Evolutionary conservation across 2,329 filamentous ascomycete species (phyloP).

Genomic region (Nigrospora sphaerica): DNA sequence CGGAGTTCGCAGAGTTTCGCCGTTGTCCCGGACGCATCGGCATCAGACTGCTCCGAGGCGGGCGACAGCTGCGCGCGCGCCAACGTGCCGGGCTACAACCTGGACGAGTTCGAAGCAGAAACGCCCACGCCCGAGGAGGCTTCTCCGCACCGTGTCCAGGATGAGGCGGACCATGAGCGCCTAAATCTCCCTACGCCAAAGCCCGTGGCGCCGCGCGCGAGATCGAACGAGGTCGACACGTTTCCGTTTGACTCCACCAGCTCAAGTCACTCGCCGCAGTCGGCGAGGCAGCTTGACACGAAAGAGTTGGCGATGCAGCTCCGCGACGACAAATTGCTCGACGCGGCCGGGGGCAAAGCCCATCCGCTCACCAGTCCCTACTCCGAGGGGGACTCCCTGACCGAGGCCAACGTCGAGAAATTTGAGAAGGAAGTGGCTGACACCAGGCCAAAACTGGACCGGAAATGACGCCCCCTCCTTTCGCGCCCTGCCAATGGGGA

Average conservation of each 20-base stretch:
- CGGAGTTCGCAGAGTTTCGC: constrained; percentile 13
- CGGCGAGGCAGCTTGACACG: constrained; percentile 22
- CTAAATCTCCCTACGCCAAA: constrained; percentile 28
- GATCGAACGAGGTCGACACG: constrained; percentile 24
- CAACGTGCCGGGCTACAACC: constrained; percentile 12
- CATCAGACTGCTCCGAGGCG: constrained; percentile 38
- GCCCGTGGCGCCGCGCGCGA: constrained; percentile 26
- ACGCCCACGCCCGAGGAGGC: constrained; percentile 9
- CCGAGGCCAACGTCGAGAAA: constrained; percentile 46
- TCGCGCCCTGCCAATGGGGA: background rate
- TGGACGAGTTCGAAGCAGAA: constrained; percentile 6
- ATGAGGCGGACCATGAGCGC: constrained; percentile 8
- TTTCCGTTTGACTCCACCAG: constrained; percentile 31
- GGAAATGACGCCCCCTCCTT: no score
- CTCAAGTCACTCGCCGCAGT: constrained; percentile 9
- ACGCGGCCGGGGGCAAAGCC: constrained; percentile 31
- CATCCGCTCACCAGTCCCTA: constrained; percentile 8
- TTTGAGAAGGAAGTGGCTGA: constrained; percentile 26
- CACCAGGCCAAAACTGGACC: background rate
- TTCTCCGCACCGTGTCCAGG: constrained; percentile 2
- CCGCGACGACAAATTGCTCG: constrained; percentile 39
- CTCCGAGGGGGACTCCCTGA: constrained; percentile 38
- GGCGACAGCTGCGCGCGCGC: constrained; percentile 30
- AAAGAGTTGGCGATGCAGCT: constrained; percentile 32
- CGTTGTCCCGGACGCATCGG: constrained; percentile 16